Percentiles rank a stretch among this genome's conserved stretches.
Evolutionary conservation across 2,329 filamentous ascomycete species (phyloP).

Genomic region (Colletotrichum tamarilloi): DNA sequence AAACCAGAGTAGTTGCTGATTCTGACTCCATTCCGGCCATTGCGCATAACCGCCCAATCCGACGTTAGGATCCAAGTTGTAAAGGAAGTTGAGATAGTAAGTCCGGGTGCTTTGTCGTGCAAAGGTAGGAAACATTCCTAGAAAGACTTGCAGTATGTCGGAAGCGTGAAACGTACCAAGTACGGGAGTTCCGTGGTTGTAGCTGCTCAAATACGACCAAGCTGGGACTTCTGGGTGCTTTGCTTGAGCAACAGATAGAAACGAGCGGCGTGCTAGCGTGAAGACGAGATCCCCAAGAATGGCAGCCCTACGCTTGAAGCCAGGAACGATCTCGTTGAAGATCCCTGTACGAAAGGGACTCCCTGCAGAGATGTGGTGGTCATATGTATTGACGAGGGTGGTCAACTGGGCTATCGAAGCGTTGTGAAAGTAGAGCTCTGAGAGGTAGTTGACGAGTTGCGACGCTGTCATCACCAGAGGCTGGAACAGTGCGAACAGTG

Average conservation of each 20-base stretch:
- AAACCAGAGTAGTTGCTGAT: slow-evolving; percentile 63
- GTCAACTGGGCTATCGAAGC: slow-evolving; percentile 63
- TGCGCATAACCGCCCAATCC: slow-evolving; percentile 51
- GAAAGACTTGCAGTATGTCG: slow-evolving; percentile 77
- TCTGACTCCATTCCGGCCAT: slow-evolving; percentile 56
- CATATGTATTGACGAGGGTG: slow-evolving; percentile 71
- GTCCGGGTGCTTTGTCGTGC: slow-evolving; percentile 69
- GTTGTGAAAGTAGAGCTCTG: slow-evolving; percentile 67
- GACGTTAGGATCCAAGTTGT: slow-evolving; percentile 77
- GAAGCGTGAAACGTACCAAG: slow-evolving; percentile 81
- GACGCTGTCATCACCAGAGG: slow-evolving; percentile 72
- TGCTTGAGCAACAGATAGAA: slow-evolving; percentile 61
- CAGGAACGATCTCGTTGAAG: slow-evolving; percentile 79
- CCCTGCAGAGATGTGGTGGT: slow-evolving; percentile 65
- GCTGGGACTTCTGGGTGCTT: slow-evolving; percentile 68
- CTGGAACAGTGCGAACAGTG: slow-evolving; percentile 78
- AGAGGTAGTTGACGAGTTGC: slow-evolving; percentile 71
- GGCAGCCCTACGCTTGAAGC: slow-evolving; percentile 81
- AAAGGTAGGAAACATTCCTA: slow-evolving; percentile 71
- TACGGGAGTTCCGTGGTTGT: slow-evolving; percentile 76
- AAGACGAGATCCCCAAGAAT: slow-evolving; percentile 82
- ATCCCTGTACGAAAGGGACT: slow-evolving; percentile 78
- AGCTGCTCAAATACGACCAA: slow-evolving; percentile 82
- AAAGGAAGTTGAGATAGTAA: slow-evolving; percentile 80
- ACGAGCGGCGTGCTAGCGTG: slow-evolving; percentile 75